Base-by-base conservation (phyloP, 257 asterid genomes). In the Solanum ossicruentum region DNA sequence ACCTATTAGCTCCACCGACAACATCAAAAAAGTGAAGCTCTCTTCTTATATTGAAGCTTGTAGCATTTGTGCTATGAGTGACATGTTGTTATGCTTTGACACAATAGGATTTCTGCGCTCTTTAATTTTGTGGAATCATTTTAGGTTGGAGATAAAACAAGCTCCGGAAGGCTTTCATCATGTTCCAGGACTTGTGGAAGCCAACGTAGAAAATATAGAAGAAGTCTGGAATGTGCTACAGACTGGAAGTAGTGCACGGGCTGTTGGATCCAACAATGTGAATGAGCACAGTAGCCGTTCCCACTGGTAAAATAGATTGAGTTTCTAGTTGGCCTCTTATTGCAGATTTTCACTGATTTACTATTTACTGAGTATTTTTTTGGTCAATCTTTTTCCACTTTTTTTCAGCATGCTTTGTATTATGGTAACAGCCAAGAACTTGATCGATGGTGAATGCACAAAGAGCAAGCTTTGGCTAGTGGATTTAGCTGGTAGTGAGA, bases 241-340 rank as follows among this genome's bases (percentile, higher is more conserved):
- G 88, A 93, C 95, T 8, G 99, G 99, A 89, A 97, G 98, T 69
- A 92, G 97, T 54, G 97, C 98, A 17, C 90, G 99, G 65, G 91
- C 98, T 54, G 97, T 94, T 73, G 98, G 98, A 71, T 97, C 99
- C 60, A 97, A 97, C 88, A 97, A 97, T 52, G 98, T 97, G 80
- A 97, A 95, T 26, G 99, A 97, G 89, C 99, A 97, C 71, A 95
- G 98, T 87, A 97, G 99, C 88, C 97, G 99, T n/a, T 97, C 99
- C 83, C 99, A 97, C 90, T 97, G 99, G 99, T 96, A 93, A 56
- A 21, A 8, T n/a, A 36, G 52, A 36, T 77, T 88, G 36, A 32
- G 77, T 20, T 58, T 63, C 41, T 58, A 55, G 51, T 17, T 65
- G 32, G 39, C 82, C 63, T 65, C 57, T 81, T 60, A 72, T 39